Percentiles rank a stretch among this genome's conserved stretches.
These are phyloP conservation scores for Nectriaceae sp. DNA, from an alignment of 2,329 filamentous ascomycete species.

Conservation along the genomic window DNA sequence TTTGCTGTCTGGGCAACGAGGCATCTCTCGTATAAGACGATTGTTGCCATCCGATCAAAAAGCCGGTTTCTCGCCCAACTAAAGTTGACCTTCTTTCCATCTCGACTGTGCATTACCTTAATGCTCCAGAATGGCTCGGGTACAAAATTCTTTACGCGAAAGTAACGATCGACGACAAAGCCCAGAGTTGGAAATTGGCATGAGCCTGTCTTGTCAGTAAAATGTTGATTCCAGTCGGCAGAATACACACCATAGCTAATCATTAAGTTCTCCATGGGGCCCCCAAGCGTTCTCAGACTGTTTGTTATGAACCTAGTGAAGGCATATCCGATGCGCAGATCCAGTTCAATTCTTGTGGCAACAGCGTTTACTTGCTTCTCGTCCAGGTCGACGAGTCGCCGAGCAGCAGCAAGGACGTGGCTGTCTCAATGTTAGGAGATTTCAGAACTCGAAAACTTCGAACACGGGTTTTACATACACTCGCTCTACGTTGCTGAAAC, in stretches of 20 bases:
- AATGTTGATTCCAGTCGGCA: not conserved
- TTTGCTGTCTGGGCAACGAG: constrained; percentile 74
- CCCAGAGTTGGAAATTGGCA: constrained; percentile 97
- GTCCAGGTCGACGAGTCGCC: constrained; percentile 75
- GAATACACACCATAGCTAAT: constrained; percentile 74
- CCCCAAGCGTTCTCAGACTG: constrained; percentile 72
- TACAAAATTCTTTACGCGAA: constrained; percentile 90
- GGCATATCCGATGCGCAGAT: constrained; percentile 87
- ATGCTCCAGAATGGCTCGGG: constrained; percentile 93
- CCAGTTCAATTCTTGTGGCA: constrained; percentile 84
- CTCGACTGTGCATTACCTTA: constrained; percentile 76
- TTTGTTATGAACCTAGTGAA: constrained; percentile 89
- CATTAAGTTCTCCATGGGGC: constrained; percentile 62
- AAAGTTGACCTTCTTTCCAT: constrained; percentile 80
- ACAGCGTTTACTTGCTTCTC: constrained; percentile 87
- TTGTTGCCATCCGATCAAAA: constrained; percentile 82
- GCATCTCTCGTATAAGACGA: constrained; percentile 84
- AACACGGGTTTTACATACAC: no score
- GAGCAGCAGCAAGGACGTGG: constrained; percentile 84
- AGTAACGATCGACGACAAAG: constrained; percentile 95
- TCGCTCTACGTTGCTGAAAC: constrained; percentile 94
- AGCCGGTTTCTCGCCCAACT: constrained; percentile 79
- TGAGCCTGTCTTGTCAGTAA: constrained; percentile 57
- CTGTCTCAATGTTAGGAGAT: no score
- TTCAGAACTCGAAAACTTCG: no score